Base-by-base conservation (phyloP, 345 rosid species). In the Hibiscus trionum region DNA sequence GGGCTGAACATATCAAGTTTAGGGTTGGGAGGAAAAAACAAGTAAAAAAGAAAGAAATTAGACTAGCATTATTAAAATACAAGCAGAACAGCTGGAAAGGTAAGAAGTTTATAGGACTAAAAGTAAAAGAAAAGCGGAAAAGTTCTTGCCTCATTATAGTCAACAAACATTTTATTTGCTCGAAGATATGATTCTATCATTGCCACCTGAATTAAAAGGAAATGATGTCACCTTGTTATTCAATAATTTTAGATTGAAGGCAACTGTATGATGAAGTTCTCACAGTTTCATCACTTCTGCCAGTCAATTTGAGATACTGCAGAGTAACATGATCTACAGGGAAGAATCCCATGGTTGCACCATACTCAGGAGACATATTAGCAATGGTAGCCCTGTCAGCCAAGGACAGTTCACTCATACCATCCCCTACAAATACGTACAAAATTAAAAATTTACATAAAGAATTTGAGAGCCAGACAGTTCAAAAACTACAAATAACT, bases 291-390 rank as follows among this genome's bases (percentile, higher is more conserved):
- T 95, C 98, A 73, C 96, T 95, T 77, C 99, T 89, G 76, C 99
- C 99, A 10, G 99, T 95, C 87, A 95, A 82, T 79, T 87, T 93
- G 57, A 95, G 94, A 82, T 93, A 95, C 72, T 95, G 93, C 68
- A 95, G 76, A 31, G 99, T 89, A 77, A 91, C 98, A 83, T 88
- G 96, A 84, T 95, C 99, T 5, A 95, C 99, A 24, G 98, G 99
- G 90, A 95, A 95, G 82, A 95, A 95, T 26, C 99, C 99, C 99
- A 95, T 95, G 81, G 99, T 95, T 78, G 99, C 98, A 85, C 99
- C 99, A 75, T 95, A 95, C 84, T 95, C 99, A 1, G 99, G 99
- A 72, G 99, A 90, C 99, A 95, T 95, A 71, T 95, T 95, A 62
- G 99, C 99, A 74, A 93, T 95, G 26, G 99, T 95, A 16, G 99